Evolutionary conservation across 768 basidiomycete genomes (phyloP).

Genomic region (Suillus paluster): DNA sequence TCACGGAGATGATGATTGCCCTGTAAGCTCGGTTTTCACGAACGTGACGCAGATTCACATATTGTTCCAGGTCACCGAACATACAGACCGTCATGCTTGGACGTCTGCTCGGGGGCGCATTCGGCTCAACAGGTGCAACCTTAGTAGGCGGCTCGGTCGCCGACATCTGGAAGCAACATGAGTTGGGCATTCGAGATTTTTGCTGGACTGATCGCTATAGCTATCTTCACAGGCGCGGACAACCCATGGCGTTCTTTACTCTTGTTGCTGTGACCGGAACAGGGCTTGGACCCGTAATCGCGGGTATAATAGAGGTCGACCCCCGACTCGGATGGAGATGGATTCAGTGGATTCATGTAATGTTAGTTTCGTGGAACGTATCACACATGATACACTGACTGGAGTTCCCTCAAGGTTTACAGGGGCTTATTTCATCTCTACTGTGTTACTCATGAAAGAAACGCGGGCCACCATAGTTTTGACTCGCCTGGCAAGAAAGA

Average conservation of each 20-base stretch:
- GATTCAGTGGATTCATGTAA: constrained; percentile 79
- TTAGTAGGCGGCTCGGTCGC: constrained; percentile 73
- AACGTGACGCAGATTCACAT: background rate
- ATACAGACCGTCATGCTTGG: constrained; percentile 60
- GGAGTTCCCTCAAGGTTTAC: constrained; percentile 44
- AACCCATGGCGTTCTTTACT: constrained; percentile 75
- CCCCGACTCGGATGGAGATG: constrained; percentile 67
- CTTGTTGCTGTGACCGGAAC: constrained; percentile 59
- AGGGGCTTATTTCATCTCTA: constrained; percentile 49
- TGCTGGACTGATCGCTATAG: background rate
- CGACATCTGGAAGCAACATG: constrained; percentile 60
- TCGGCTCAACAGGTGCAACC: constrained; percentile 64
- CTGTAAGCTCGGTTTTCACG: constrained; percentile 12
- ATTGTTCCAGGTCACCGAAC: constrained; percentile 31
- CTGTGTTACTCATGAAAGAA: constrained; percentile 64
- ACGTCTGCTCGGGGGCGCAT: constrained; percentile 60
- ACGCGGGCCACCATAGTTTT: constrained; percentile 73
- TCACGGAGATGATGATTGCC: constrained; percentile 49
- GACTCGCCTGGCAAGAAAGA: constrained; percentile 57
- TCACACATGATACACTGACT: background rate
- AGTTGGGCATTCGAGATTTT: constrained; percentile 42
- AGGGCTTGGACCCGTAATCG: constrained; percentile 61
- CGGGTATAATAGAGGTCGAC: constrained; percentile 66
- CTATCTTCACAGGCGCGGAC: constrained; percentile 52
- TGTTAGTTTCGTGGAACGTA: constrained; percentile 37